phyloP scores from a whole-genome alignment of 1,284 basidiomycete species.

The Sporisorium iseilematis-ciliati region DNA sequence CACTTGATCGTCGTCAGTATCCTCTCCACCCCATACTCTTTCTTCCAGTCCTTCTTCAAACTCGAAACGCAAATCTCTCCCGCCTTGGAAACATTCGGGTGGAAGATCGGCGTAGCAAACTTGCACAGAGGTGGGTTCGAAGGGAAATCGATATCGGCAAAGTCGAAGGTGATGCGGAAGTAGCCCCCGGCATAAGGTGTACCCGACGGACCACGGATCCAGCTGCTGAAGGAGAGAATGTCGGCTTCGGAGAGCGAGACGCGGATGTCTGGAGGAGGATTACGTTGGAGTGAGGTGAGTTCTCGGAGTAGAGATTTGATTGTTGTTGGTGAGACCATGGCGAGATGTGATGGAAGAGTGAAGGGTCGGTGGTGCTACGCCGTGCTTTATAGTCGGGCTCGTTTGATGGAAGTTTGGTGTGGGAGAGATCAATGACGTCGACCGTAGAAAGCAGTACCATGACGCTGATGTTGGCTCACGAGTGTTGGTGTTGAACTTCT shows the following conservation, averaged over 20 bases:
- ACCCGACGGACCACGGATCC: constrained; percentile 74
- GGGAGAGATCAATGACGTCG: background rate
- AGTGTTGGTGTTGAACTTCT: constrained; percentile 9
- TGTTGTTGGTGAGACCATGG: constrained; percentile 40
- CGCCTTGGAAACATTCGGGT: constrained; percentile 88
- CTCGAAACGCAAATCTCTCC: constrained; percentile 98
- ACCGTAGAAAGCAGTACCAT: background rate
- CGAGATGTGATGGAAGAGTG: background rate
- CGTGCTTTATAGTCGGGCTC: too few relatives aligned
- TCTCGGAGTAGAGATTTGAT: constrained; percentile 39
- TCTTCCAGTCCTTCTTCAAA: constrained; percentile 95
- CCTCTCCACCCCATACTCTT: constrained; percentile 88
- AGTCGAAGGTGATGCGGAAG: constrained; percentile 52
- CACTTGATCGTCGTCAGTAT: constrained; percentile 89
- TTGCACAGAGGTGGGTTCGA: constrained; percentile 31
- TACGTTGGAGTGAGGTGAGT: constrained; percentile 20
- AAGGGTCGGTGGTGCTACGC: background rate
- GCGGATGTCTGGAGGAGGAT: constrained; percentile 37
- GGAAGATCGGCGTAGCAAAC: constrained; percentile 79
- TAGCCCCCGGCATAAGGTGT: constrained; percentile 80
- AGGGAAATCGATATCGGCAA: constrained; percentile 48
- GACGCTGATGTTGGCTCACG: background rate
- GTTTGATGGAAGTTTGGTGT: too few relatives aligned
- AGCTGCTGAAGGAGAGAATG: constrained; percentile 40
- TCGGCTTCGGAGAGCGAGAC: constrained; percentile 40